These are phyloP conservation scores for Blastobotrys apis DNA, from an alignment of 1,139 yeast genomes.

Conservation along the genomic window DNA sequence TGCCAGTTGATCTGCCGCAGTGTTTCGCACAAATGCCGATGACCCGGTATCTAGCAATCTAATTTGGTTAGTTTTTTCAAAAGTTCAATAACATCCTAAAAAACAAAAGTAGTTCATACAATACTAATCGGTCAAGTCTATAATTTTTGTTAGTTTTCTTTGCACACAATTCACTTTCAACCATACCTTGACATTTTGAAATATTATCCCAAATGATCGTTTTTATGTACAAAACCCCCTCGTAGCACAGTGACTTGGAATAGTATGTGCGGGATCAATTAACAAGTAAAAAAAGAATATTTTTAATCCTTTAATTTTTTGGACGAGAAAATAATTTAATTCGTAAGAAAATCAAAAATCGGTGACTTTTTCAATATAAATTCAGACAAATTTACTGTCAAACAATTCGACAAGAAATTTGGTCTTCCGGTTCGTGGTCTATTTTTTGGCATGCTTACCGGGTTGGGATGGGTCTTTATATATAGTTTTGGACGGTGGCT, in stretches of 20 bases:
- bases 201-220: no score
- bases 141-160: slow-evolving; percentile 4
- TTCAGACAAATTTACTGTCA: neutral
- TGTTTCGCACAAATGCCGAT: slow-evolving; percentile 85
- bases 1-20: slow-evolving; percentile 96
- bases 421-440: no score
- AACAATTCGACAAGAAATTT: neutral
- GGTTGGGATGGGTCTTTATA: no score
- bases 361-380: neutral
- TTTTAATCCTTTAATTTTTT: neutral
- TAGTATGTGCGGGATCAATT: no score
- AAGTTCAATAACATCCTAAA: neutral
- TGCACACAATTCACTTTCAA: neutral
- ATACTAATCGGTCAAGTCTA: slow-evolving; percentile 39
- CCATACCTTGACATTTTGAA: slow-evolving; percentile 18
- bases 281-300: neutral
- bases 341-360: neutral
- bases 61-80: slow-evolving; percentile 8
- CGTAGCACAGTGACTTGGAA: no score
- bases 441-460: no score
- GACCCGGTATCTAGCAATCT: slow-evolving; percentile 79
- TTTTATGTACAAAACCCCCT: no score
- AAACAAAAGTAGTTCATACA: slow-evolving; percentile 25
- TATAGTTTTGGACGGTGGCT: no score
- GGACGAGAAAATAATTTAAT: neutral